These are phyloP conservation scores for Kockiozyma suomiensis DNA, from an alignment of 805 yeast species.

Conservation along the genomic window DNA sequence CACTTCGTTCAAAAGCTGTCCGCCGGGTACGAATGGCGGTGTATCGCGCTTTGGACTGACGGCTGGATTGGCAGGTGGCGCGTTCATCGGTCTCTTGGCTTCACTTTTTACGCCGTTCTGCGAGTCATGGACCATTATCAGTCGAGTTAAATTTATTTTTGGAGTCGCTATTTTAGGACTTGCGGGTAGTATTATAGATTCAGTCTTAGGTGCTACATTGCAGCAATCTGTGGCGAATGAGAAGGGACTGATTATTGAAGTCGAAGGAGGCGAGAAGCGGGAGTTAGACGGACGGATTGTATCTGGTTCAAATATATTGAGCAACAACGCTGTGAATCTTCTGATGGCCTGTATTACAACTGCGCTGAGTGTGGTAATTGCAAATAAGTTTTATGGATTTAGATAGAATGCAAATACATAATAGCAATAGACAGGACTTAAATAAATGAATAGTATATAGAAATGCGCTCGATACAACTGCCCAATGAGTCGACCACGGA, in stretches of 20 bases:
- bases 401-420: too few species aligned
- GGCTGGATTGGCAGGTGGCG: constrained; percentile 46
- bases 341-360: constrained; percentile 43
- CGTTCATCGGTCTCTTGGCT: constrained; percentile 42
- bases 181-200: constrained; percentile 47
- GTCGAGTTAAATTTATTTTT: constrained; percentile 35
- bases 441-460: too few species aligned
- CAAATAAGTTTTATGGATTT: constrained; percentile 13
- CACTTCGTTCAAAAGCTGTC: constrained; percentile 47
- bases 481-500: too few species aligned
- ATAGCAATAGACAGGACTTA: neutral
- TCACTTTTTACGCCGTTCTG: constrained; percentile 37
- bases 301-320: constrained; percentile 45
- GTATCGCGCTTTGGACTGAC: constrained; percentile 45
- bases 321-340: constrained; percentile 47
- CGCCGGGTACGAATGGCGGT: constrained; percentile 55
- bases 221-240: constrained; percentile 46
- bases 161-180: constrained; percentile 44
- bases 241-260: constrained; percentile 45
- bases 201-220: constrained; percentile 48
- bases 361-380: constrained; percentile 39
- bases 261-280: constrained; percentile 38
- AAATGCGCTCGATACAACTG: too few species aligned
- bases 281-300: constrained; percentile 36
- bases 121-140: constrained; percentile 22